Evolutionary conservation across 1,284 basidiomycete species (phyloP).

Genomic region (Trichosporon sp.): DNA sequence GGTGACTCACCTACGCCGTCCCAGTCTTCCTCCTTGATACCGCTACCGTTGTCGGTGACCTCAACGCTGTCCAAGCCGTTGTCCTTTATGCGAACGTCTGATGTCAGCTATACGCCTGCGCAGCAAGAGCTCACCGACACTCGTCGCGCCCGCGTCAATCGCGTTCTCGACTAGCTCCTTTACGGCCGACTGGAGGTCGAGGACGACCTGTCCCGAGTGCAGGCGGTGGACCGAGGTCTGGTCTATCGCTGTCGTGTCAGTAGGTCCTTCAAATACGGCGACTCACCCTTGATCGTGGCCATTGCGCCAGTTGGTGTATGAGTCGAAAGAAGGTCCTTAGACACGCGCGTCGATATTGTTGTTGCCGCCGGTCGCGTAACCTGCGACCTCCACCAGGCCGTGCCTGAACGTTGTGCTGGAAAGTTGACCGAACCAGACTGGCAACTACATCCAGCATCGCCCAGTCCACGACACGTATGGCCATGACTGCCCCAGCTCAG

Average conservation of each 20-base stretch:
- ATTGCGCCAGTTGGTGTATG: neutral
- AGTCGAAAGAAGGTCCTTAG: neutral
- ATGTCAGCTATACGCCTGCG: constrained; percentile 14
- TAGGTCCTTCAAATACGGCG: no score
- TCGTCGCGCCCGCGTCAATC: constrained; percentile 86
- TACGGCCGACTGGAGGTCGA: constrained; percentile 88
- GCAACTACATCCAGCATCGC: neutral
- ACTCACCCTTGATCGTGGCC: constrained; percentile 25
- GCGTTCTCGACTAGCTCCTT: constrained; percentile 98
- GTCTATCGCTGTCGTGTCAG: constrained; percentile 65
- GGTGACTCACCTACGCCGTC: constrained; percentile 68
- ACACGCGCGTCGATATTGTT: constrained; percentile 18
- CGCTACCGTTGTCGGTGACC: constrained; percentile 89
- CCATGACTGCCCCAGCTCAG: neutral
- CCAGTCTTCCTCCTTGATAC: constrained; percentile 77
- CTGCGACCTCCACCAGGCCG: constrained; percentile 24
- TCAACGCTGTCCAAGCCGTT: constrained; percentile 84
- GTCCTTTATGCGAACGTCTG: constrained; percentile 89
- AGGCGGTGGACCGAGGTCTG: constrained; percentile 75
- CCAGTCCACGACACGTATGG: neutral
- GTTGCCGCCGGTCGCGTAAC: constrained; percentile 21
- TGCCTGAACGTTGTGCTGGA: neutral
- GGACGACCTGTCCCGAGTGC: constrained; percentile 90
- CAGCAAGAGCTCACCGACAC: constrained; percentile 66
- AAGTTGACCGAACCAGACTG: neutral